Evolutionary conservation across 495 filamentous ascomycete genomes (phyloP), one percentile per base, ranked within the genome.

Genomic region (Schizothecium vesticola): DNA sequence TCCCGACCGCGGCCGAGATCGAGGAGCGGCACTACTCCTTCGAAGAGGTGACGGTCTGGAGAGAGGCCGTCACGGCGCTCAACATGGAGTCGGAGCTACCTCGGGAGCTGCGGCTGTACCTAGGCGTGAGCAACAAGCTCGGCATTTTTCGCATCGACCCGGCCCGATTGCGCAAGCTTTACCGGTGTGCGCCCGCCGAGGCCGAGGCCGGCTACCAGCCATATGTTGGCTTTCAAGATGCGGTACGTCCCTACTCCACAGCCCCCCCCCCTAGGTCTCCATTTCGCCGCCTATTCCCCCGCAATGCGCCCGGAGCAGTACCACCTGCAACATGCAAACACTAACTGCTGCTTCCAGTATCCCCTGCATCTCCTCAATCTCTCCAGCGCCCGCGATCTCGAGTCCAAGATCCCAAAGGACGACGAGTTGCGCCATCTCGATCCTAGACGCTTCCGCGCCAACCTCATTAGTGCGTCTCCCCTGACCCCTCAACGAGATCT

Each of bases 351-450:
- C n/a, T 26, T 22, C 23, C 57, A 91, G 77, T 98, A 95, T 76
- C 93, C 94, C 4, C 79, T 98, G 29, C 92, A 97, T 72, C 76
- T 97, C 9, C 77, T 96, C 36, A 94, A 87, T 69, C 80, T 97
- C 11, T 82, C 88, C 56, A 93, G 89, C 70, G 83, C 96, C 26
- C 86, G 85, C 8, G 87, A 93, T 65, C 84, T 93, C 25, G 80
- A 80, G 29, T 70, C 76, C 9, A 82, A 86, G 31, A 85, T 92
- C 29, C 85, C 84, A 0, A 82, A 83, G 56, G 81, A 81, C 58
- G 76, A 83, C 24, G 58, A 67, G 19, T 63, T 81, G 3, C 73
- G 74, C 22, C 71, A 76, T 21, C 82, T 97, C 13, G 89, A 88
- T 56, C 85, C 89, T 3, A 73, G 84, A 2, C 87, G 92, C 5